phyloP scores from a whole-genome alignment of 441 rosid genomes.

The Caryocar brasiliense region DNA sequence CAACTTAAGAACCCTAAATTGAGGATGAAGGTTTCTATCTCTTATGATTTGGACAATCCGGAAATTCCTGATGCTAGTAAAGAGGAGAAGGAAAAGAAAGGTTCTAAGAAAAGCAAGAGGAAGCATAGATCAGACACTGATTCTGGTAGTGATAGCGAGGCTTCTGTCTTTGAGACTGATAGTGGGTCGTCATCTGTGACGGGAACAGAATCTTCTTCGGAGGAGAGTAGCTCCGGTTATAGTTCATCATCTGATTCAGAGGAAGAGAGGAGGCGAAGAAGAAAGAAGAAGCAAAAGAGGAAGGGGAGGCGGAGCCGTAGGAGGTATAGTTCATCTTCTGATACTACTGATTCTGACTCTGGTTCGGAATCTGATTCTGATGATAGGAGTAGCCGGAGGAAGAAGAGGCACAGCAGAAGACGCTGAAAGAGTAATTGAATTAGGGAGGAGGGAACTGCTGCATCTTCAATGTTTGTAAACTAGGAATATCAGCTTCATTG shows the following conservation, averaged over 20 bases:
- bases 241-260: constrained; percentile 73
- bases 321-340: constrained; percentile 69
- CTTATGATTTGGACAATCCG: constrained; percentile 49
- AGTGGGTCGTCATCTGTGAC: constrained; percentile 54
- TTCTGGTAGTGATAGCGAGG: constrained; percentile 72
- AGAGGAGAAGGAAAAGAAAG: constrained; percentile 37
- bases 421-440: constrained; percentile 19
- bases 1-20: constrained; percentile 82
- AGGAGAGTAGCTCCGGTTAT: constrained; percentile 47
- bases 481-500: background rate
- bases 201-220: constrained; percentile 50
- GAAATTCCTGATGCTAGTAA: too few relatives aligned
- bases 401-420: constrained; percentile 55
- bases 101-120: constrained; percentile 68
- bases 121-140: constrained; percentile 57
- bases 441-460: background rate
- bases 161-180: constrained; percentile 77
- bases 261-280: constrained; percentile 57
- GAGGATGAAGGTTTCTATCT: constrained; percentile 44
- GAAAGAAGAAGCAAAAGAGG: constrained; percentile 59
- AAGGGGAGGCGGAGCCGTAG: constrained; percentile 44
- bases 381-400: constrained; percentile 48
- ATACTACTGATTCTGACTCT: constrained; percentile 63
- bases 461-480: background rate
- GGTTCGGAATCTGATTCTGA: constrained; percentile 72